These are phyloP conservation scores for Fusarium caatingaense DNA, from an alignment of 2,329 filamentous ascomycete species.

Conservation along the genomic window DNA sequence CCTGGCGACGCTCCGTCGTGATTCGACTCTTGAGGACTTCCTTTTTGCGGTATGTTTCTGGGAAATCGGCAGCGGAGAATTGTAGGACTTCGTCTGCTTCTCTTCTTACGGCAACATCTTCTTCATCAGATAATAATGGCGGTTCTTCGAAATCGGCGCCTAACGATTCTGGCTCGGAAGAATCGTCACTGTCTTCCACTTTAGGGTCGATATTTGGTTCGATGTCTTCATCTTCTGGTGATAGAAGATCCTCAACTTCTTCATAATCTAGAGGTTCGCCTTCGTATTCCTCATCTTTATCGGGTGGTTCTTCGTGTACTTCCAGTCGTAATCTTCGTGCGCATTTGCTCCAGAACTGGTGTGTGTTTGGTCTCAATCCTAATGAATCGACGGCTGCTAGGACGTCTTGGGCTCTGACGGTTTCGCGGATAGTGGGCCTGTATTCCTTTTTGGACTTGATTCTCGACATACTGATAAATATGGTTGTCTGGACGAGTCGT, in stretches of 20 bases:
- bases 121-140: slow-evolving; percentile 36
- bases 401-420: slow-evolving; percentile 60
- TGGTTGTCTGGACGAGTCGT: slow-evolving; percentile 74
- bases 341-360: slow-evolving; percentile 60
- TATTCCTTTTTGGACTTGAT: slow-evolving; percentile 63
- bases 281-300: slow-evolving; percentile 39
- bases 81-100: slow-evolving; percentile 58
- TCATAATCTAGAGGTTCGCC: slow-evolving; percentile 34
- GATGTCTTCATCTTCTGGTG: slow-evolving; percentile 14
- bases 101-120: slow-evolving; percentile 47
- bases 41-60: slow-evolving; percentile 52
- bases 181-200: background rate
- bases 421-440: slow-evolving; percentile 43
- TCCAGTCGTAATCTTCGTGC: slow-evolving; percentile 63
- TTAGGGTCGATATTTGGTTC: slow-evolving; percentile 2
- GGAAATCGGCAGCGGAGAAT: slow-evolving; percentile 56
- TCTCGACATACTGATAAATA: slow-evolving; percentile 78
- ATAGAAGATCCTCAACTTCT: slow-evolving; percentile 30
- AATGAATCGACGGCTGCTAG: slow-evolving; percentile 62
- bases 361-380: slow-evolving; percentile 53
- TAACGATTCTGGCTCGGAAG: slow-evolving; percentile 21
- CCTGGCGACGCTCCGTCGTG: slow-evolving; percentile 55
- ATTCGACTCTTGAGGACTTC: slow-evolving; percentile 55
- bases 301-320: slow-evolving; percentile 55
- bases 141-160: slow-evolving; percentile 35